Percentiles rank a stretch among this genome's conserved stretches.
These are phyloP conservation scores for Somion occarium DNA, from an alignment of 1,284 basidiomycete genomes.

Conservation along the genomic window DNA sequence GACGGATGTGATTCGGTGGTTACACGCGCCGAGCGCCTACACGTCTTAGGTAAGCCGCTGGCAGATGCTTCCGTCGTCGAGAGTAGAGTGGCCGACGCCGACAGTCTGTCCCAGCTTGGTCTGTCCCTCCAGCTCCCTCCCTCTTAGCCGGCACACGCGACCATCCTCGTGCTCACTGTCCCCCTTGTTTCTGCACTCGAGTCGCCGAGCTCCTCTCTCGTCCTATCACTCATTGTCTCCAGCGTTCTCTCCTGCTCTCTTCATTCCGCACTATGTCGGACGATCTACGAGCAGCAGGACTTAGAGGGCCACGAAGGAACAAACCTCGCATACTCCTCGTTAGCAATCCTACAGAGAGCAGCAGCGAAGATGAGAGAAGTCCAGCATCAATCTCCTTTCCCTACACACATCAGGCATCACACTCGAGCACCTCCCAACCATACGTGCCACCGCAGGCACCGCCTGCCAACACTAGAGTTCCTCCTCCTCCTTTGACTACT, in stretches of 20 bases:
- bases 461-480: conserved; percentile 13
- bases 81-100: background rate
- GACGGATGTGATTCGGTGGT: background rate
- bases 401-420: conserved; percentile 13
- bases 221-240: background rate
- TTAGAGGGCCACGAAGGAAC: conserved; percentile 13
- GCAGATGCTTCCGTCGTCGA: background rate
- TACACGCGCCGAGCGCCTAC: background rate
- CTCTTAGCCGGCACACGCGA: conserved; percentile 17
- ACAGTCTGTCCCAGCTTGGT: background rate
- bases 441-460: conserved; percentile 9
- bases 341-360: conserved; percentile 49
- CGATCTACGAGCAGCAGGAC: conserved; percentile 33
- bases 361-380: conserved; percentile 36
- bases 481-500: conserved; percentile 33
- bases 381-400: conserved; percentile 1
- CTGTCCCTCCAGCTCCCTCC: conserved; percentile 7
- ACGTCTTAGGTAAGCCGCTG: background rate
- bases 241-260: background rate
- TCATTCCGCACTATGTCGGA: conserved; percentile 34
- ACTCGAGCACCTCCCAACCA: conserved; percentile 21
- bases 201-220: background rate
- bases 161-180: conserved; percentile 5
- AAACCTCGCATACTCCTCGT: conserved; percentile 43
- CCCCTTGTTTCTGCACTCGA: background rate